Conservation (phyloP, 2,329 filamentous ascomycete species). For the Phyllosticta citrichinensis region DNA sequence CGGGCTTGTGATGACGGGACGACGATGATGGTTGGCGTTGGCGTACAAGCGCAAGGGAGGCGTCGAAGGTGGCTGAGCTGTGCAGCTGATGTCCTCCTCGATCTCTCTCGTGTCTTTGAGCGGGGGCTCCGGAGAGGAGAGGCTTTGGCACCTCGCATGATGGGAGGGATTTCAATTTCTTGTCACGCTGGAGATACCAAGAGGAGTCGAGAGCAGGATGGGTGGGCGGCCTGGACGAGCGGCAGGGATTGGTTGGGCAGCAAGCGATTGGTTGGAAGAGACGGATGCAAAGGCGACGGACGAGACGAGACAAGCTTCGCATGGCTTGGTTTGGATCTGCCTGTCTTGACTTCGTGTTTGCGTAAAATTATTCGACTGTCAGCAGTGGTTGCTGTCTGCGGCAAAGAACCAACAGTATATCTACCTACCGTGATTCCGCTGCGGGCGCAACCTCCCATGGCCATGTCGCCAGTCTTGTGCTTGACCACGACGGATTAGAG, state of each 20-base stretch:
- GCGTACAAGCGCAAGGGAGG: not conserved
- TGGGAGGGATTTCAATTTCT: conserved; percentile 9
- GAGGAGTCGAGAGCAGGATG: conserved; percentile 1
- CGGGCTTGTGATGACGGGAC: not conserved
- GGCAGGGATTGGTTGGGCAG: conserved; percentile 10
- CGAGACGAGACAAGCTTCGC: conserved; percentile 10
- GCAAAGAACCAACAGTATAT: not conserved
- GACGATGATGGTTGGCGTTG: not conserved
- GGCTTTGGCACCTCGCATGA: conserved; percentile 7
- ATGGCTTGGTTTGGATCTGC: conserved; percentile 8
- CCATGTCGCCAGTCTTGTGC: not conserved
- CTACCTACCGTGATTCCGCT: not conserved
- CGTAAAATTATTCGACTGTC: not conserved
- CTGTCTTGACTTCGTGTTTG: not conserved
- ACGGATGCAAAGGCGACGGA: not conserved
- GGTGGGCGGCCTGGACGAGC: conserved; percentile 1
- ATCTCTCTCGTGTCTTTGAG: not conserved
- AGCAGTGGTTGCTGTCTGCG: not conserved
- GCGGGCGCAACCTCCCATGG: not conserved
- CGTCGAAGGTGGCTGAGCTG: conserved; percentile 2
- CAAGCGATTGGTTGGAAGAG: conserved; percentile 9
- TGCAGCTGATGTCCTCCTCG: not conserved
- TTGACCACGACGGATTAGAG: not conserved
- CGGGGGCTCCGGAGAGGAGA: not conserved
- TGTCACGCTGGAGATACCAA: conserved; percentile 9